phyloP scores from a whole-genome alignment of 345 rosid species.

The Syzygium jambos region DNA sequence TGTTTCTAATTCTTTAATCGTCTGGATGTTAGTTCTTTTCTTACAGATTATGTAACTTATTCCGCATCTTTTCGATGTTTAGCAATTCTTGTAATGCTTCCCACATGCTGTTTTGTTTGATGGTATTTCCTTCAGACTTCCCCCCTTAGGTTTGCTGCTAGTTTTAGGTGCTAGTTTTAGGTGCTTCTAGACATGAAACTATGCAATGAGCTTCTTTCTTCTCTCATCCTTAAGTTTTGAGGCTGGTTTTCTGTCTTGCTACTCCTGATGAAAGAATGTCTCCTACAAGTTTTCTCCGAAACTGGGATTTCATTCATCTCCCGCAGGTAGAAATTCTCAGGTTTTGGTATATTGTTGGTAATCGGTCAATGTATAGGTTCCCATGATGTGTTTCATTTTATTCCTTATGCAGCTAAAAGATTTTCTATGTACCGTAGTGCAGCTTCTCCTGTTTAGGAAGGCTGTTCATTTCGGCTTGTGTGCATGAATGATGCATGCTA shows the following conservation, averaged over 20 bases:
- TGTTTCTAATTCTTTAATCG: neutral
- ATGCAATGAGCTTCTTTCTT: neutral
- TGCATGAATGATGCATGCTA: neutral
- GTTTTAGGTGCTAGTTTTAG: neutral
- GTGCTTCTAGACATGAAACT: neutral
- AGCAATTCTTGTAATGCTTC: neutral
- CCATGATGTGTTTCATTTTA: neutral
- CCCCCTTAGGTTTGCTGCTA: neutral
- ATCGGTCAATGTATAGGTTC: neutral
- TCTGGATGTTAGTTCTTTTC: neutral
- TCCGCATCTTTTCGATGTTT: fast-evolving
- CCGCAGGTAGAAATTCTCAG: conserved; percentile 32
- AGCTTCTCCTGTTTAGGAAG: conserved; percentile 2
- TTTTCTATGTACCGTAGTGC: neutral
- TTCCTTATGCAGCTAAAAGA: neutral
- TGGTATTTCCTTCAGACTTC: neutral
- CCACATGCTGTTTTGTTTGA: neutral
- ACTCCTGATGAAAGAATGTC: conserved; percentile 8
- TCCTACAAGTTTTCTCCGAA: conserved; percentile 8
- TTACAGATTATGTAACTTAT: neutral
- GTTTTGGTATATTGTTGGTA: conserved; percentile 5
- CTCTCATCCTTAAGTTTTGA: neutral
- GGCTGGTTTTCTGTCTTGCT: conserved; percentile 2
- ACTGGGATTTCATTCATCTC: conserved; percentile 20
- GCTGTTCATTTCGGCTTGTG: neutral